Percentiles rank a stretch among this genome's conserved stretches.
phyloP scores from a whole-genome alignment of 768 basidiomycete species.

The Termitomyces sp. region DNA sequence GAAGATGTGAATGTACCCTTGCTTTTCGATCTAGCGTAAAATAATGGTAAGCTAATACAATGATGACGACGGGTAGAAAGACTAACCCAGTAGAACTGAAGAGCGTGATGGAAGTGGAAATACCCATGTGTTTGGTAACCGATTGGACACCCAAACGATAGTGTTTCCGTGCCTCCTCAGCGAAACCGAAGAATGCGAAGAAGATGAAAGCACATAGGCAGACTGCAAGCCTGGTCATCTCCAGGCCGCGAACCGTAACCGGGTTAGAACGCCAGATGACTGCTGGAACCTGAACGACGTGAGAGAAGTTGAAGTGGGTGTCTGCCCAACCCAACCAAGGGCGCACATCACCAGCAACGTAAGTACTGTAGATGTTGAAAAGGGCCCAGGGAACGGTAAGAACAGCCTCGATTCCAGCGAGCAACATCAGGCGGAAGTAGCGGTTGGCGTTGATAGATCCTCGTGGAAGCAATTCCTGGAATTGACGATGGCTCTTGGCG shows the following conservation, averaged over 20 bases:
- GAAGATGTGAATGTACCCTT: constrained; percentile 15
- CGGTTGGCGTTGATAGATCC: constrained; percentile 34
- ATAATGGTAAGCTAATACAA: not conserved
- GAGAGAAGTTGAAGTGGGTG: constrained; percentile 46
- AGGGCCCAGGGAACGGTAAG: constrained; percentile 33
- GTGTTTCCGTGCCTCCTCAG: constrained; percentile 41
- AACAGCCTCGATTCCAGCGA: constrained; percentile 34
- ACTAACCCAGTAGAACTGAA: constrained; percentile 23
- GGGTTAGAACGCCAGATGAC: constrained; percentile 30
- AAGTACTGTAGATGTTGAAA: constrained; percentile 25
- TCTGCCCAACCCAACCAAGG: constrained; percentile 47
- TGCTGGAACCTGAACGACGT: constrained; percentile 31
- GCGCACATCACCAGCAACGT: constrained; percentile 10
- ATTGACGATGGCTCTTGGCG: constrained; percentile 29
- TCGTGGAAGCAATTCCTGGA: constrained; percentile 30
- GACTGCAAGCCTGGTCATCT: constrained; percentile 34
- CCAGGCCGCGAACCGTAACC: constrained; percentile 13
- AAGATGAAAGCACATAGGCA: constrained; percentile 39
- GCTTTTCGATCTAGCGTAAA: constrained; percentile 17
- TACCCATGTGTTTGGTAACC: constrained; percentile 26
- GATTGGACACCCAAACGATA: constrained; percentile 30
- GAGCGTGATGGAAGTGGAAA: constrained; percentile 14
- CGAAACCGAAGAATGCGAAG: constrained; percentile 54
- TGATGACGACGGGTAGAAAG: not conserved
- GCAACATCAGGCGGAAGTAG: constrained; percentile 48